Evolutionary conservation across 257 asterid species (phyloP), one percentile per base, ranked within the genome.

Genomic region (Solanum clarkiae): DNA sequence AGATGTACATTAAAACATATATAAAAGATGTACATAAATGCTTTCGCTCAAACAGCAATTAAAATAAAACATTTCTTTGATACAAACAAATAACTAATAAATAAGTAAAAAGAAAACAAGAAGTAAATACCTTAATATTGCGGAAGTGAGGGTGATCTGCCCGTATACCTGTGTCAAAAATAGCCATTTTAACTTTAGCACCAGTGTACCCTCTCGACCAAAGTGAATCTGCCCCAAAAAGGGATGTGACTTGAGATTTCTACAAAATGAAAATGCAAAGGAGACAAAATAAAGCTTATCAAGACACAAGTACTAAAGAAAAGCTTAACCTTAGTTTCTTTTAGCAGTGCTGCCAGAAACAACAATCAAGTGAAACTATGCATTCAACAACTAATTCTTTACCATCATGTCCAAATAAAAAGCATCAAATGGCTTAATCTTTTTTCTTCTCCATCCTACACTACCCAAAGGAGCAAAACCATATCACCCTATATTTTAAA

Each of bases 201-300:
- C 98, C 99, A 47, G 98, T 95, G 86, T 94, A 92, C 32, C 99
- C 99, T 83, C 94, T 94, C 2, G 95, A 91, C 99, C 99, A 97
- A 80, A 95, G 94, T 81, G 97, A 88, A 40, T 95, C 98, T 88
- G 98, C 98, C 90, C 98, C 98, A 89, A 97, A 97, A 90, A 92
- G 92, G 89, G 99, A 95, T 83, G 99, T 97, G 83, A 96, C 96
- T 90, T 92, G 98, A 84, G 98, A 93, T 89, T 91, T 95, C 98
- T 95, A 98, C 91, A 91, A 90, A 83, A 85, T 84, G 59, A 90
- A 89, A 53, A 87, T 44, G 45, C 82, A 77, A 16, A 51, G 63
- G 63, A 77, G 47, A 77, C 63, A 51, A 24, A 47, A 77, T 26
- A 77, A 75, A 77, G 26, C 56, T 24, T 77, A 53, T 77, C 82